Base-by-base conservation (phyloP, 352 stramenopile genomes). In the Phytopythium delawarense region DNA sequence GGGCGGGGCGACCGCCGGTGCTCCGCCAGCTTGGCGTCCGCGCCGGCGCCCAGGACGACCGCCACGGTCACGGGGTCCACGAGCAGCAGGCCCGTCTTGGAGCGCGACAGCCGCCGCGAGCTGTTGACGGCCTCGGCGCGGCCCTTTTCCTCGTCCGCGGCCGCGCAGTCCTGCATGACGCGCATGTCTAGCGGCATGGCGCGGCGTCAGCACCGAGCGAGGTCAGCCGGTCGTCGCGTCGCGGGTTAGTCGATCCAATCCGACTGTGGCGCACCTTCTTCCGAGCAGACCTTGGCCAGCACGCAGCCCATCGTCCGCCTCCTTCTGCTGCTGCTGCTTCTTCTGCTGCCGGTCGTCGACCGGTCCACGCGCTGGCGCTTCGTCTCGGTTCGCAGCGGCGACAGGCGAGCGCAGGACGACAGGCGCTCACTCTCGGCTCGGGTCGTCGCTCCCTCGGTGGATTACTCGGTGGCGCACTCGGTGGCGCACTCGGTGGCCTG, bases 291-390 rank as follows among this genome's bases (percentile, higher is more conserved):
- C 67, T 77, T 83, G 52, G 76, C 75, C 51, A 83, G 61, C 52
- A 86, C 75, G 68, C 76, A 86, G 62, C 76, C 76, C 76, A 86
- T 86, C 30, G 59, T 15, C 45, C n/a, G 11, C 6, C 2, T 50
- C 12, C 39, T 18, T 18, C 15, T 20, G 39, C 12, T 20, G 28
- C 28, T 32, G 28, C 28, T 32, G 28, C 15, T 21, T 45, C 40
- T 44, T 44, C 37, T 16, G 18, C 37, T 2, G 37, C 18, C 37
- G 37, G 40, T 44, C 12, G 37, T 7, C 15, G 40, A 21, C 16
- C 20, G 40, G 40, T 4, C 40, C 20, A 40, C 35, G 35, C 2
- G 2, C 37, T 44, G 35, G 35, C 13, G 28, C 28, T 32, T 7
- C 28, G 28, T 4, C 28, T 32, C 28, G 28, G 28, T 32, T 32